Evolutionary conservation across 768 basidiomycete species (phyloP), one percentile per base, ranked within the genome.

Genomic region (Cubamyces lactineus): DNA sequence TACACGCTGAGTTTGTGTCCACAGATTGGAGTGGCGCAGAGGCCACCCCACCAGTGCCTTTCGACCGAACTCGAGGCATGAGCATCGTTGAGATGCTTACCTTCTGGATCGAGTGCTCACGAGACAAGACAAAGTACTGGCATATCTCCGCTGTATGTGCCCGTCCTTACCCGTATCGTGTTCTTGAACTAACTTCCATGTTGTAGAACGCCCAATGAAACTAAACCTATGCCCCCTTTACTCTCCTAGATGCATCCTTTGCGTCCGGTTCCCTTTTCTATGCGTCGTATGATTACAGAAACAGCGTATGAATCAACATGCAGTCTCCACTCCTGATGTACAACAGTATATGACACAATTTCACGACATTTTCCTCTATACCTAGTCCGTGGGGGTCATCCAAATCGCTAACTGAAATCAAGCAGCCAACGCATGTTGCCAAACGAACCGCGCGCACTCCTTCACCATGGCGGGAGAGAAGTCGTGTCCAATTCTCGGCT

Each of bases 391-490:
- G 3, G 1, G 11, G 1, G n/a, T n/a, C 21, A 5, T 42, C 50
- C 17, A 13, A 26, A 11, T 7, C n/a, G n/a, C n/a, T 24, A 9
- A 3, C n/a, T 19, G 19, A 11, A 34, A 6, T 61, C 53, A 63
- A 1, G 43, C 42, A 5, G 26, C 53, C 57, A 68, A 53, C 30
- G 64, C 69, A 43, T 69, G 62, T 61, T 69, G 57, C 69, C 69
- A 73, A 24, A 73, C 50, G 39, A 73, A 73, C n/a, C 62, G n/a
- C 1, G 75, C 78, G 47, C 79, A 75, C 64, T 80, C 79, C 45
- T 72, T 71, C 42, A 85, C 71, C 92, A 93, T 93, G 59, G 76
- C 74, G 5, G 76, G 72, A 6, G 87, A 86, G 65, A 82, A 84
- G 34, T 78, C 78, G 69, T 94, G 92, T 4, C 86, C 89, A 1